These are phyloP conservation scores for Volvox carteri DNA, from an alignment of 163 green algal species.

Conservation along the genomic window DNA sequence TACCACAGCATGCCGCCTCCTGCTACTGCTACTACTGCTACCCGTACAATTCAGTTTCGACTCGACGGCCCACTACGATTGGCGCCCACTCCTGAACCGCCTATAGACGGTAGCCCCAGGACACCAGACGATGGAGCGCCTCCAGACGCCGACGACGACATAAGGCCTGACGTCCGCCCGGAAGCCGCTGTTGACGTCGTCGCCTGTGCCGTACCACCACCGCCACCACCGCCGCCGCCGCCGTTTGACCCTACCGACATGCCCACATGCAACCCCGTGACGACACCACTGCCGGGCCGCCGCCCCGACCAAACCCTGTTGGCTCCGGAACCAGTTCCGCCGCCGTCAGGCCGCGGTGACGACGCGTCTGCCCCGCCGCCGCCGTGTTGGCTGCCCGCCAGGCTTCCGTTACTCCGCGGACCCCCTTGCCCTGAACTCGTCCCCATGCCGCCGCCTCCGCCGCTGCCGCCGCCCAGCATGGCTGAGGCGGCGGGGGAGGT, in stretches of 20 bases:
- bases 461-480: no score
- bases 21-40: background rate
- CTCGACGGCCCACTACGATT: no score
- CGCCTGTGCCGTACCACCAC: background rate
- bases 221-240: background rate
- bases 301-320: slow-evolving; percentile 15
- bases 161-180: background rate
- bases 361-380: background rate
- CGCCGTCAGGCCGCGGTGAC: background rate
- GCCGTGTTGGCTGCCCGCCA: background rate
- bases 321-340: background rate
- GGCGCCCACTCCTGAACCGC: background rate
- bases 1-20: background rate
- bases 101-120: slow-evolving; percentile 11
- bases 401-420: background rate
- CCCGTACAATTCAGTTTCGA: no score
- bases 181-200: background rate
- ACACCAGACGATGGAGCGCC: background rate
- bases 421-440: background rate
- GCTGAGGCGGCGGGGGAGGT: no score
- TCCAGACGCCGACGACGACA: background rate
- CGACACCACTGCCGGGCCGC: background rate
- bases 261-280: slow-evolving; percentile 17
- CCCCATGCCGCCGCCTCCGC: background rate
- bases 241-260: background rate